Base-by-base conservation (phyloP, 2,329 filamentous ascomycete genomes). In the Coniella vitis region DNA sequence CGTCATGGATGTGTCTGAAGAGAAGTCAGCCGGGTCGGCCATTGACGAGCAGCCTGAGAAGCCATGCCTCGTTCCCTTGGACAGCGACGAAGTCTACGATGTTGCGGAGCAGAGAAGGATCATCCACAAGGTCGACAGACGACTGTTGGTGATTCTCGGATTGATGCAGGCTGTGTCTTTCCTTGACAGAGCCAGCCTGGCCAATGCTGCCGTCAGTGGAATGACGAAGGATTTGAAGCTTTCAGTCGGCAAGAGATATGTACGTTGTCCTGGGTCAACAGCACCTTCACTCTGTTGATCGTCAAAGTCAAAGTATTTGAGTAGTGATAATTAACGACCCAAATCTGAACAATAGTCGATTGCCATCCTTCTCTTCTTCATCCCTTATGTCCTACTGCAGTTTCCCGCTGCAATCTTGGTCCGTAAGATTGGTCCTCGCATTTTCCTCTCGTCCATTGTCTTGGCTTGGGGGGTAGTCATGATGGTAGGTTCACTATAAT, bases 101-200 rank as follows among this genome's bases (percentile, higher is more conserved):
- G 72, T 72, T 0, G 65, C 71, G 16, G 82, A 91, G 65, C 78
- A 86, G 66, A 78, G 71, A 60, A 75, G 68, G 37, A 87, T 93
- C 59, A 79, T 90, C 37, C 73, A 76, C 49, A 78, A 79, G 10
- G 71, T 93, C 56, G 88, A 94, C 64, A 69, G 72, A 22, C 78
- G 83, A 2, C 68, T 86, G 3, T 76, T 86, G 34, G 60, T 75
- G 3, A 81, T 76, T 1, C 76, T 80, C 4, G 83, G 83, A 19
- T 61, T 75, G 55, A 76, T 88, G 67, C 90, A 90, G 65, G 87
- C 84, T 61, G 73, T 87, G 57, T 84, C 78, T 55, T 68, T 91
- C 50, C 87, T 91, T 79, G 87, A 93, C 61, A 74, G 87, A 25
- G 87, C 84, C 3, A 91, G 91, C 64, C 67, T 90, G 61, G 79